A percentile compares a stretch with the other conserved stretches of the same genome.
Evolutionary conservation across 2,329 filamentous ascomycete genomes (phyloP).

Genomic region (Phyllosticta citrichinensis): DNA sequence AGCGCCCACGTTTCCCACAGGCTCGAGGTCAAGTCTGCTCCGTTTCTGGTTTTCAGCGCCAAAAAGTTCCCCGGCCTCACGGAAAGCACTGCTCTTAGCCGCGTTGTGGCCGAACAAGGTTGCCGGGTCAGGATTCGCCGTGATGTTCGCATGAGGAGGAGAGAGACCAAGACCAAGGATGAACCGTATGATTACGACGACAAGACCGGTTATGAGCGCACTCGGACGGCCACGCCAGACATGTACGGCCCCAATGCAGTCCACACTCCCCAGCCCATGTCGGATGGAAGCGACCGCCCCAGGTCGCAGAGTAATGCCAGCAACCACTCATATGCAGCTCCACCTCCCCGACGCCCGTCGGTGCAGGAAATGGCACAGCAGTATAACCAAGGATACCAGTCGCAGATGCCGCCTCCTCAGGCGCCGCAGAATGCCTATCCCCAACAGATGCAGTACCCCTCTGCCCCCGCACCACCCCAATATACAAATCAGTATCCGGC

Average conservation of each 20-base stretch:
- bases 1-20: slow-evolving; percentile 64
- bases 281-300: slow-evolving; percentile 39
- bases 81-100: slow-evolving; percentile 80
- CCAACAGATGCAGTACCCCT: slow-evolving; percentile 29
- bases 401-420: slow-evolving; percentile 29
- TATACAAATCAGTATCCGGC: slow-evolving; percentile 24
- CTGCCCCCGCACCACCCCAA: slow-evolving; percentile 14
- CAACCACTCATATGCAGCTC: slow-evolving; percentile 23
- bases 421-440: slow-evolving; percentile 29
- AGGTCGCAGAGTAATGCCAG: slow-evolving; percentile 53
- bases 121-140: slow-evolving; percentile 92
- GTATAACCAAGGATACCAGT: slow-evolving; percentile 28
- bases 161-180: slow-evolving; percentile 56
- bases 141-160: slow-evolving; percentile 83
- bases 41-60: slow-evolving; percentile 86
- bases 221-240: slow-evolving; percentile 43
- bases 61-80: slow-evolving; percentile 97
- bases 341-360: slow-evolving; percentile 33
- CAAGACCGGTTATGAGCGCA: slow-evolving; percentile 37
- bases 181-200: slow-evolving; percentile 59
- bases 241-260: slow-evolving; percentile 34
- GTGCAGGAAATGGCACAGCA: slow-evolving; percentile 34
- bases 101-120: slow-evolving; percentile 89
- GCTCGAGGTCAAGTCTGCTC: slow-evolving; percentile 77
- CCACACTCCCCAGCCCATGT: slow-evolving; percentile 17